These are phyloP conservation scores for Apophysomyces trapeziformis DNA, from an alignment of 371 early-diverging fungal species.

Conservation along the genomic window DNA sequence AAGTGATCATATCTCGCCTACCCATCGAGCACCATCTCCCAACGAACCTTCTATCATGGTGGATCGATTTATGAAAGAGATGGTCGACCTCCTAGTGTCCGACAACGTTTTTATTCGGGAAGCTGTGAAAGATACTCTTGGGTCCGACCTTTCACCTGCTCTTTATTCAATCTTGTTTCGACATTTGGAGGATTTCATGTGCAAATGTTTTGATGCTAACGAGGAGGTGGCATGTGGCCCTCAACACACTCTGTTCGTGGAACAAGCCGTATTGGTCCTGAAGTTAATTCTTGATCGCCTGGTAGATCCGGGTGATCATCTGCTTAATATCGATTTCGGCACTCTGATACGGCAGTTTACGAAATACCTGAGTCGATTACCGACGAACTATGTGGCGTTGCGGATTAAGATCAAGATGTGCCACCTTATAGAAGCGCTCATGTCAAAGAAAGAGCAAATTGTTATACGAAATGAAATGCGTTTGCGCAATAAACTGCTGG, in stretches of 20 bases:
- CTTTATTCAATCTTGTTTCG: slow-evolving; percentile 80
- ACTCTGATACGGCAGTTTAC: slow-evolving; percentile 75
- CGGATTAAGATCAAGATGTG: slow-evolving; percentile 88
- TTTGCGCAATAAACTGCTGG: slow-evolving; percentile 80
- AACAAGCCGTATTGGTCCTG: slow-evolving; percentile 83
- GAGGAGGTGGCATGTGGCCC: slow-evolving; percentile 76
- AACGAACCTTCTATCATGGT: slow-evolving; percentile 60
- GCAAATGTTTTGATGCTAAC: slow-evolving; percentile 69
- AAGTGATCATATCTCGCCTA: neutral
- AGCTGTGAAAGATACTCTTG: slow-evolving; percentile 85
- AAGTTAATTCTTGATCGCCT: slow-evolving; percentile 83
- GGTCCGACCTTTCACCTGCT: slow-evolving; percentile 79
- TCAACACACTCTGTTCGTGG: slow-evolving; percentile 83
- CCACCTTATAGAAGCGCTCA: slow-evolving; percentile 77
- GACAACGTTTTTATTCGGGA: slow-evolving; percentile 90
- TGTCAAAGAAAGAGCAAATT: slow-evolving; percentile 81
- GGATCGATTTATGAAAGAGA: slow-evolving; percentile 79
- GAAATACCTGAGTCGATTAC: slow-evolving; percentile 76
- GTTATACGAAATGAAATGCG: slow-evolving; percentile 81
- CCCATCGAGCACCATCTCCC: slow-evolving; percentile 18
- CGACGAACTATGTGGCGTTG: slow-evolving; percentile 59
- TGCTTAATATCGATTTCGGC: slow-evolving; percentile 85
- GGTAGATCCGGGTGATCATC: slow-evolving; percentile 65
- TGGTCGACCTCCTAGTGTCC: slow-evolving; percentile 80
- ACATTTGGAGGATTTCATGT: slow-evolving; percentile 71